Evolutionary conservation across 2,329 filamentous ascomycete species (phyloP), one percentile per base, ranked within the genome.

Genomic region (Phoma herbarum): DNA sequence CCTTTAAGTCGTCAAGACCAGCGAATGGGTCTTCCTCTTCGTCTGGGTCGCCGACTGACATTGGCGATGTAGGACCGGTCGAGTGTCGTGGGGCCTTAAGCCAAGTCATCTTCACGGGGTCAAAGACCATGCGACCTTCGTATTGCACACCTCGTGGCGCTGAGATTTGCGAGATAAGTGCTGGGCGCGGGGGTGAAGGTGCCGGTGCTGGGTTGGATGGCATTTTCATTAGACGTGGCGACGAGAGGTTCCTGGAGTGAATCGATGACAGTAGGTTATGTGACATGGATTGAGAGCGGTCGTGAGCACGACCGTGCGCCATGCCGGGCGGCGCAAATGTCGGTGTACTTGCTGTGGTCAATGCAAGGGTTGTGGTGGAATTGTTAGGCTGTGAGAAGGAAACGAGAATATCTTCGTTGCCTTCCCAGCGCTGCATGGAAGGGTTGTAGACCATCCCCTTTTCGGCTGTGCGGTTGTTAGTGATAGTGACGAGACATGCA

Each of bases 391-490:
- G 73, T 2, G 75, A 93, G 77, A 99, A 99, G 4, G 88, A 86
- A 63, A 86, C 85, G 52, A 96, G 81, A 31, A 85, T 90, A 68
- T 92, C 94, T 75, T 99, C 95, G 70, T 99, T 99, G 51, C 95
- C 95, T 82, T 99, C 95, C 95, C 95, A 99, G 48, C 88, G 86
- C 72, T 89, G 95, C 9, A 91, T 90, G 26, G 85, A 82, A 7
- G 95, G 92, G 72, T 99, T 98, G 76, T 97, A 99, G 53, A 88
- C 89, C 95, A 99, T 99, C 64, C 94, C 95, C 77, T 97, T 95
- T 60, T 97, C 86, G 71, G 89, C 92, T 94, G 67, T 39, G 53
- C 46, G 68, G 61, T 46, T 51, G 61, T 65, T 52, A 64, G 57
- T 52, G n/a, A 41, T n/a, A 43, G 29, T 55, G 44, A 26, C 25